Evolutionary conservation across 352 stramenopile species (phyloP).

Genomic region (Pythium rhizo-oryzae): DNA sequence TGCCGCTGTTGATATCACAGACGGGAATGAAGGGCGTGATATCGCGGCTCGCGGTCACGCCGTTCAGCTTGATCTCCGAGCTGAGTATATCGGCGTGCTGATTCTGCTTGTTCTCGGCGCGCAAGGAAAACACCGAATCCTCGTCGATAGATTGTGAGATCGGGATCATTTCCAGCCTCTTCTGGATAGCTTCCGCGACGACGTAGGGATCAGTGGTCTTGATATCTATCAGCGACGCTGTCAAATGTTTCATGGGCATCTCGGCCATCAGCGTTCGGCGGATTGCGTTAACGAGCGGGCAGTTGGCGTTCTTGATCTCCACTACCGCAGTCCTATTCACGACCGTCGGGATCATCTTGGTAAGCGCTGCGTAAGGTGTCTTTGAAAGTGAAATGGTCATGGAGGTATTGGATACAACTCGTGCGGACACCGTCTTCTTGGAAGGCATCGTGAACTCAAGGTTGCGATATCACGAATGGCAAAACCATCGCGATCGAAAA

Average conservation of each 20-base stretch:
- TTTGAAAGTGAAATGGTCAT: neutral
- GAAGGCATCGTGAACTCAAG: too few species aligned
- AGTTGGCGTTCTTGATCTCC: neutral
- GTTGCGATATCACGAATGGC: neutral
- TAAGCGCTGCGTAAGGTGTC: neutral
- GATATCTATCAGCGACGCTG: neutral
- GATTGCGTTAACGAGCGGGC: neutral
- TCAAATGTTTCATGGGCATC: neutral
- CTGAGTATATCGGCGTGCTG: neutral
- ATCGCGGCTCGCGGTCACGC: neutral
- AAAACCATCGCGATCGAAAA: neutral
- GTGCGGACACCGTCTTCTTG: neutral
- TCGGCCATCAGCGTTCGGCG: neutral
- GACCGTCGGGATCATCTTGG: neutral
- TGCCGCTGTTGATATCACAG: conserved; percentile 2
- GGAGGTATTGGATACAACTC: neutral
- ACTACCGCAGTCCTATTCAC: neutral
- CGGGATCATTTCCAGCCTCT: conserved; percentile 1
- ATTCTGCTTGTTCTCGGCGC: neutral
- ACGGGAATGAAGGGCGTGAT: neutral
- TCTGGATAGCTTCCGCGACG: neutral
- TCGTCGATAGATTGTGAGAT: neutral
- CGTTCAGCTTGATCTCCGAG: conserved; percentile 1
- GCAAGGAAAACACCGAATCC: neutral
- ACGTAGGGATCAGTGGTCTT: conserved; percentile 5